Conservation (phyloP, 192 early-diverging fungal genomes). For the Backusella tuberculispora region DNA sequence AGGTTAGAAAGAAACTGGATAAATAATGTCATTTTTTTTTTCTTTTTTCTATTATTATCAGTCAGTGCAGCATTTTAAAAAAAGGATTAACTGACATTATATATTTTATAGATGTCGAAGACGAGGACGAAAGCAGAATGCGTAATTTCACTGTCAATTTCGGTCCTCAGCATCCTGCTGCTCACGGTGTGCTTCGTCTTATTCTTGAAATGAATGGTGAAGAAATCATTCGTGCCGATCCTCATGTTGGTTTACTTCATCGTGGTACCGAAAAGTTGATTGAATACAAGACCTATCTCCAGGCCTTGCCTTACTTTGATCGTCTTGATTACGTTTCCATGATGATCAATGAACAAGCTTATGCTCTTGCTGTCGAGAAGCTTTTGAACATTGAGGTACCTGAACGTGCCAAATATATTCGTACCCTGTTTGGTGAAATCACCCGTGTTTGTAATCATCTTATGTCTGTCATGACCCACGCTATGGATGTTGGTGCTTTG, state of each 20-base stretch:
- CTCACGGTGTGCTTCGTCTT: conserved; percentile 75
- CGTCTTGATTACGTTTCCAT: conserved; percentile 98
- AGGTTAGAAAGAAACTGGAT: conserved; percentile 14
- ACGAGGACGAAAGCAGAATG: conserved; percentile 54
- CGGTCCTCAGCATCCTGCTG: conserved; percentile 99
- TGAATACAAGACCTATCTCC: conserved; percentile 98
- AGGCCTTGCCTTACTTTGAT: conserved; percentile 98
- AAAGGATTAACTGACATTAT: not conserved
- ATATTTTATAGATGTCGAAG: conserved; percentile 40
- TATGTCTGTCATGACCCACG: conserved; percentile 96
- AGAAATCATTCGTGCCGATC: conserved; percentile 90
- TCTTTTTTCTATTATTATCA: not conserved
- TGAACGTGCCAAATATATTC: conserved; percentile 92
- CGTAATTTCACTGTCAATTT: conserved; percentile 96
- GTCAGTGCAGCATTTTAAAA: not conserved
- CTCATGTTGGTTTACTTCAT: conserved; percentile 96
- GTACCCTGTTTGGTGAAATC: conserved; percentile 96
- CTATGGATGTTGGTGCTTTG: conserved; percentile 97
- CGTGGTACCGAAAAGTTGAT: conserved; percentile 99
- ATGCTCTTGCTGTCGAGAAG: conserved; percentile 97
- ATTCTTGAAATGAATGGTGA: conserved; percentile 95
- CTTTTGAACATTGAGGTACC: conserved; percentile 98
- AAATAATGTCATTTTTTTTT: not conserved
- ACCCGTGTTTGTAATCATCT: conserved; percentile 98
- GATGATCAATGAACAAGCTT: conserved; percentile 99